phyloP scores from a whole-genome alignment of 352 stramenopile genomes.

The Pythium volutum region DNA sequence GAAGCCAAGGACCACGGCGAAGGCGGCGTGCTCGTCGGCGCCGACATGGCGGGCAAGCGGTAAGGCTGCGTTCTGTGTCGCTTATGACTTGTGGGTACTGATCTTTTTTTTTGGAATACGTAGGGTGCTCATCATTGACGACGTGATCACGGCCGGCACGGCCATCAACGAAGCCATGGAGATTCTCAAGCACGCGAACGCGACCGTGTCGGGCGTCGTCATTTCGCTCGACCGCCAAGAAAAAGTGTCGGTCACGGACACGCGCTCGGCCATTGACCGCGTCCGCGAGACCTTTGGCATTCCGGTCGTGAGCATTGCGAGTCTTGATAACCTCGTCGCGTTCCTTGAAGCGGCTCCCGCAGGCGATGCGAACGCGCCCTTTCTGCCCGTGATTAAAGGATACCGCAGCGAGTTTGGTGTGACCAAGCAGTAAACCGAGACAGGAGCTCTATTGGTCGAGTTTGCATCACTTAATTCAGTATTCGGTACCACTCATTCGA shows the following conservation, averaged over 20 bases:
- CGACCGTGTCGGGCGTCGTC: conserved; percentile 93
- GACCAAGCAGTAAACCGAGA: conserved; percentile 9
- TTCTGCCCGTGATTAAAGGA: conserved; percentile 62
- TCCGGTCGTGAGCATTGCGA: conserved; percentile 94
- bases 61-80: conserved; percentile 19
- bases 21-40: conserved; percentile 95
- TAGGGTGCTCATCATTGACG: conserved; percentile 97
- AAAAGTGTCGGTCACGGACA: conserved; percentile 91
- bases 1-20: conserved; percentile 99
- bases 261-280: conserved; percentile 92
- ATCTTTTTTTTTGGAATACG: not conserved
- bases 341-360: conserved; percentile 76
- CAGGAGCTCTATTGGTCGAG: too few relatives aligned
- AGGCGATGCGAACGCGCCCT: conserved; percentile 55
- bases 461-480: too few relatives aligned
- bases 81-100: not conserved
- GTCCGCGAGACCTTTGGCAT: conserved; percentile 90
- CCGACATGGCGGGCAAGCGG: conserved; percentile 93
- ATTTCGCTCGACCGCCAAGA: conserved; percentile 99
- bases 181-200: conserved; percentile 90
- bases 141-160: conserved; percentile 99
- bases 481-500: not conserved
- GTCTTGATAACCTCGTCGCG: conserved; percentile 89
- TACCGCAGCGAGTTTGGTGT: conserved; percentile 81
- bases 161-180: conserved; percentile 95